Evolutionary conservation across 1,139 yeast species (phyloP), one percentile per base, ranked within the genome.

Genomic region (Zygotorulaspora mrakii): DNA sequence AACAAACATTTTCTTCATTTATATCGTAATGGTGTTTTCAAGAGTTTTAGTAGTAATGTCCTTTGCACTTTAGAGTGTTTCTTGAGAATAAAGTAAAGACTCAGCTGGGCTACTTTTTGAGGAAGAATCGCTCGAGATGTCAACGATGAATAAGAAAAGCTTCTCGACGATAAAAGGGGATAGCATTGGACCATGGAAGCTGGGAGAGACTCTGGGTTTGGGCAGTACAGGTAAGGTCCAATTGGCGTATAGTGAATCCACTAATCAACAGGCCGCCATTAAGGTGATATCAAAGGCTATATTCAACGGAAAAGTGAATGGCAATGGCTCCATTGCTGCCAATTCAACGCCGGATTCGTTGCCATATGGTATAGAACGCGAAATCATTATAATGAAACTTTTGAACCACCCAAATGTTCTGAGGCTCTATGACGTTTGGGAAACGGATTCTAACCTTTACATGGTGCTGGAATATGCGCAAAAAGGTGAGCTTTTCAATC

Each of bases 371-470:
- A 89, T 94, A 39, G 98, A 94, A 65, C 74, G 98, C 47, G 99
- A 91, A 62, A 94, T 91, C 52, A 88, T 91, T 56, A 82, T 82
- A 45, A 87, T 87, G 79, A 91, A 91, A 64, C 73, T 91, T 45
- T 78, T 94, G 34, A 85, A 87, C 47, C 98, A 91, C 62, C 89
- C 94, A 13, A 91, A 91, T 61, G 94, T 91, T 40, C 79, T 91
- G 83, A 88, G 94, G n/a, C 70, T 91, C 33, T 91, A 86, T 62
- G 99, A 91, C 57, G 99, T 94, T 30, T 91, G 98, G 98, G 98
- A 94, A 64, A 91, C 94, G 56, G 85, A 87, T 55, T 88, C 94
- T 49, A 96, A 89, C 56, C 69, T 91, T 38, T 89, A 89, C 58
- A 74, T 91, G 53, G 94, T 94, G 20, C 68, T 91, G 47, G 99